Percentiles rank a stretch among this genome's conserved stretches.
Evolutionary conservation across 2,329 filamentous ascomycete genomes (phyloP).

Genomic region (Claviceps sp.): DNA sequence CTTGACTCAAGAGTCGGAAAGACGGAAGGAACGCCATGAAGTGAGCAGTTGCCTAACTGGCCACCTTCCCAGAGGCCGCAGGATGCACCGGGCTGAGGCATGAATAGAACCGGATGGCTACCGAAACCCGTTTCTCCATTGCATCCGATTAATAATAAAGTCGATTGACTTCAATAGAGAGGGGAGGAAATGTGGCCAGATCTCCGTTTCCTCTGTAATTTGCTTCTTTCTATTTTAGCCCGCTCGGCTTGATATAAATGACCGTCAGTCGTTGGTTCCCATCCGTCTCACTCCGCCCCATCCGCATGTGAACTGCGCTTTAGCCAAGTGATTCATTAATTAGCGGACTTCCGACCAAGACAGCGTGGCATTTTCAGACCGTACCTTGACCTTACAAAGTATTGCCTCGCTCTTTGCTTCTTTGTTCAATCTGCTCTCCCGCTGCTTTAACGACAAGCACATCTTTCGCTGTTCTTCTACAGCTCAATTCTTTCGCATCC

Average conservation of each 20-base stretch:
- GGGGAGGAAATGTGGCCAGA: not conserved
- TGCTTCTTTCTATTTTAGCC: not conserved
- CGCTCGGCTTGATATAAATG: too few species aligned
- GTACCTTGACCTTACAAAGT: not conserved
- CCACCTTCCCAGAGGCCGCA: not conserved
- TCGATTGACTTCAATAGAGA: not conserved
- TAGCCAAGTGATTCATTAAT: not conserved
- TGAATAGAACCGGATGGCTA: not conserved
- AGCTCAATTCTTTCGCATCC: too few species aligned
- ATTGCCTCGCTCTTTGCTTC: not conserved
- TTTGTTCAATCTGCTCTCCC: not conserved
- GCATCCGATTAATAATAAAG: too few species aligned
- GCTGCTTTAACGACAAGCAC: not conserved
- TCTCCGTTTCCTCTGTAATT: not conserved
- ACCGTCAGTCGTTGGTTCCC: not conserved
- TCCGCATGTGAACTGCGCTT: not conserved
- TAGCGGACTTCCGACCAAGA: conserved; percentile 4
- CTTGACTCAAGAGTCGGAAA: not conserved
- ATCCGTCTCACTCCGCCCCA: not conserved
- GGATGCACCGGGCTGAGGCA: not conserved
- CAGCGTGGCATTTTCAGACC: conserved; percentile 14
- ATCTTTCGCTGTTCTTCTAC: too few species aligned
- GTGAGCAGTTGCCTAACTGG: not conserved
- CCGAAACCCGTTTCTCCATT: not conserved
- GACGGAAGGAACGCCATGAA: not conserved